A percentile compares a stretch with the other conserved stretches of the same genome.
phyloP scores from a whole-genome alignment of 768 basidiomycete species.

The Rhodotorula kratochvilovae region DNA sequence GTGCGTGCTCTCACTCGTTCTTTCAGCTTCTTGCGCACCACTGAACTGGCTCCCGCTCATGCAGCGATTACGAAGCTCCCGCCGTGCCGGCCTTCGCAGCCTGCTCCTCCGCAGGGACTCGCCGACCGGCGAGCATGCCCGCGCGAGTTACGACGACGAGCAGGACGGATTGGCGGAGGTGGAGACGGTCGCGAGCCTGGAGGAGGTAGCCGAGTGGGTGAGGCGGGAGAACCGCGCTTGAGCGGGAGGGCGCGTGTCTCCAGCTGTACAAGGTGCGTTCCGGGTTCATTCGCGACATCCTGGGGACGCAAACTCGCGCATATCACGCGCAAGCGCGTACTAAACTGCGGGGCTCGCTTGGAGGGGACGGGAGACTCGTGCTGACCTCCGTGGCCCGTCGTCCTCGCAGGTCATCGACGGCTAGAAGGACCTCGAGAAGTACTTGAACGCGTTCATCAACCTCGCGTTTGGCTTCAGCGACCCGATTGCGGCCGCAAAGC shows the following conservation, averaged over 20 bases:
- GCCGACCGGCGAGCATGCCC: not conserved
- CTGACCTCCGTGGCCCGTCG: too few species aligned
- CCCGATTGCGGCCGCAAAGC: conserved; percentile 81
- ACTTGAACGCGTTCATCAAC: conserved; percentile 98
- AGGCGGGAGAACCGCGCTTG: not conserved
- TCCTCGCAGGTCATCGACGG: conserved; percentile 76
- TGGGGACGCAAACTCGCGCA: too few species aligned
- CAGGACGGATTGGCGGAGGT: not conserved
- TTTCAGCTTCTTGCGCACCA: too few species aligned
- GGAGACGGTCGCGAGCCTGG: not conserved
- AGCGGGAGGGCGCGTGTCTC: not conserved
- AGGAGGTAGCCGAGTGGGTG: conserved; percentile 6
- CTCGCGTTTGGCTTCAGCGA: conserved; percentile 98
- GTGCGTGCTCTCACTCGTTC: conserved; percentile 4
- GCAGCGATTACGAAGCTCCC: conserved; percentile 27
- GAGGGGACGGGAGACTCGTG: too few species aligned
- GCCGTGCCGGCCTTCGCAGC: not conserved
- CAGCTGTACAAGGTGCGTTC: not conserved
- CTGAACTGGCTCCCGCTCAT: too few species aligned
- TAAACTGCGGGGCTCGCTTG: too few species aligned
- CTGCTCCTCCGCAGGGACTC: conserved; percentile 6
- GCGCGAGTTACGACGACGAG: conserved; percentile 20
- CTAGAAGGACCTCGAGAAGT: conserved; percentile 86
- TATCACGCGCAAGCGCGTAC: too few species aligned
- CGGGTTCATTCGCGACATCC: too few species aligned